Base-by-base conservation (phyloP, 495 filamentous ascomycete genomes). In the Daldinia loculata region DNA sequence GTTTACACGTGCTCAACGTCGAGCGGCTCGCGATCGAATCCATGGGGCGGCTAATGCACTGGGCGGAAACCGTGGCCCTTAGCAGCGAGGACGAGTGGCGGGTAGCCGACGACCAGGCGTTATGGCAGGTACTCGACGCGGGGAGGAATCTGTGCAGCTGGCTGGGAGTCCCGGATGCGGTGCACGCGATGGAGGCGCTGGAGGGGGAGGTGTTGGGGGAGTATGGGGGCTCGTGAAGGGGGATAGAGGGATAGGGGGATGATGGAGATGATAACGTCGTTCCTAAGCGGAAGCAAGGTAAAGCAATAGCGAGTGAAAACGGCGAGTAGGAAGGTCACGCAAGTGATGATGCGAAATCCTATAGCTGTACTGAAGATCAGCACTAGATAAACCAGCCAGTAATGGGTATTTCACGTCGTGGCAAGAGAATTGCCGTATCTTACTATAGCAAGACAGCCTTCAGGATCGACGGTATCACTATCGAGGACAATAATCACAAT, bases 31-130 rank as follows among this genome's bases (percentile, higher is more conserved):
- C 77, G 7, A 68, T 73, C 15, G 39, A 50, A 5, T 66, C 66
- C 56, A 78, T 79, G 77, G 55, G 56, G 11, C 53, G 32, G 5
- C 63, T 79, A 0, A 57, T 78, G 1, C 41, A 11, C 17, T 78
- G 72, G 74, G 76, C 76, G 15, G 76, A 79, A 32, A 75, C 74
- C 3, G 61, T 79, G 3, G 67, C 64, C 1, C 41, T 76, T 0
- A 63, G 68, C 27, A 61, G 67, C n/a, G 58, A 45, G 17, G 66
- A 74, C 43, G 66, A 74, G 57, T 67, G 71, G 71, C 15, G 14
- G 17, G 22, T 36, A 17, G 56, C 62, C 3, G 43, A 63, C 19
- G 71, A 60, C 19, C 48, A 43, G 17, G 43, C 66, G 12, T 5
- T 70, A 6, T 36, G 66, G 32, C 19, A 24, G 12, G 57, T 70